Evolutionary conservation across 2,329 filamentous ascomycete species (phyloP), one percentile per base, ranked within the genome.

Genomic region (Sporothrix sp.): DNA sequence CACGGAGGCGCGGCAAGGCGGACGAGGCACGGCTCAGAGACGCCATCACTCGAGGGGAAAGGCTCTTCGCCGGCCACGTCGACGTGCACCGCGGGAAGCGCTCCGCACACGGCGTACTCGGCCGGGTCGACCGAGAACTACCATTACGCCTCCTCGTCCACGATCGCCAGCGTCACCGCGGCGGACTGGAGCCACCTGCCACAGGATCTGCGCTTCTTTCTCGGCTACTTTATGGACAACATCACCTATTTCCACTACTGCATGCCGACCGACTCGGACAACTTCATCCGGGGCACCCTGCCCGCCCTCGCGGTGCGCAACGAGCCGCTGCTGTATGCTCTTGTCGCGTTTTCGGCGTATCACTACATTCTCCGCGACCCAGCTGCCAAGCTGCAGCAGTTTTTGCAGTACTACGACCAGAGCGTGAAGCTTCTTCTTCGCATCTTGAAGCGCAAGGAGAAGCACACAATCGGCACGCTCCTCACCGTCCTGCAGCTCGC

Each of bases 401-500:
- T 97, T 59, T 72, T 97, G 25, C 79, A 82, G 52, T 95, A 94
- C 61, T 96, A 97, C 70, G 90, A 95, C 65, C 84, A 81, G 62
- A 90, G 91, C 9, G 84, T 98, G 25, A 84, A 78, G 1, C 69
- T 88, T 23, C 74, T 98, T 16, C 74, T 94, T 8, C 74, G 75
- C 30, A 84, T 81, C 4, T 69, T 97, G 16, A 80, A 81, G 55
- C 81, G 76, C 49, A 82, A 81, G 52, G 82, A 88, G 56, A 79
- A 79, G 54, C 82, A 87, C 57, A 84, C 71, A 30, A 73, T 89
- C 45, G 78, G 83, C 7, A 95, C 84, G 0, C 71, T 97, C 28
- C 65, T 96, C 53, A 94, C 91, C 0, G 90, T 97, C 18, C 70
- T 98, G 37, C 90, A 97, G 61, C 76, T 97, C 45, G 89, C 90